phyloP scores from a whole-genome alignment of 2,329 filamentous ascomycete species.

The Exophiala sp. region DNA sequence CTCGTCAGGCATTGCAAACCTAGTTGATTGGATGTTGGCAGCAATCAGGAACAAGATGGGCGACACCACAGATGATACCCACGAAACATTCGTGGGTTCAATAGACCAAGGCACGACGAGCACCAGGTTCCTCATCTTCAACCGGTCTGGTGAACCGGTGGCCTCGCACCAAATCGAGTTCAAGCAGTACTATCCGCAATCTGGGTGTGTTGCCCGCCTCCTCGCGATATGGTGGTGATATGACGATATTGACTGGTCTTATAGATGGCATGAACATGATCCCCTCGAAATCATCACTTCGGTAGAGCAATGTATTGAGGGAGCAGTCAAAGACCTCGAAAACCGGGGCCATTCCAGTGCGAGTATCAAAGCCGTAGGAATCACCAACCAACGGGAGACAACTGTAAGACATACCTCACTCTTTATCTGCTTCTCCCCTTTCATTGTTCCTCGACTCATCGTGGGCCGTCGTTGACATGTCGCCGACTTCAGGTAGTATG shows the following conservation, averaged over 20 bases:
- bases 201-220: slow-evolving; percentile 55
- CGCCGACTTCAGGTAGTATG: slow-evolving; percentile 53
- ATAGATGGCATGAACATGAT: slow-evolving; percentile 84
- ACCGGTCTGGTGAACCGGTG: slow-evolving; percentile 67
- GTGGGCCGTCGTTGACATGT: background rate
- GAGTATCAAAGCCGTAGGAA: slow-evolving; percentile 60
- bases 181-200: slow-evolving; percentile 72
- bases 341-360: slow-evolving; percentile 60
- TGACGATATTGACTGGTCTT: background rate
- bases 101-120: slow-evolving; percentile 91
- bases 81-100: slow-evolving; percentile 69
- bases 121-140: slow-evolving; percentile 83
- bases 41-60: slow-evolving; percentile 13
- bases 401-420: background rate
- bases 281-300: slow-evolving; percentile 68
- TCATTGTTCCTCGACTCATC: background rate
- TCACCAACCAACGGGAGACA: background rate
- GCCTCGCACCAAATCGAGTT: slow-evolving; percentile 84
- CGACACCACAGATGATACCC: slow-evolving; percentile 7
- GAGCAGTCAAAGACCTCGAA: slow-evolving; percentile 64
- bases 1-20: background rate
- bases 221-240: background rate
- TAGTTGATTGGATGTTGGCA: slow-evolving; percentile 1
- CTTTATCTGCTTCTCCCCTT: background rate
- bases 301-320: slow-evolving; percentile 73